Evolutionary conservation across 306 rosid species (phyloP).

Genomic region (Luffa acutangula): DNA sequence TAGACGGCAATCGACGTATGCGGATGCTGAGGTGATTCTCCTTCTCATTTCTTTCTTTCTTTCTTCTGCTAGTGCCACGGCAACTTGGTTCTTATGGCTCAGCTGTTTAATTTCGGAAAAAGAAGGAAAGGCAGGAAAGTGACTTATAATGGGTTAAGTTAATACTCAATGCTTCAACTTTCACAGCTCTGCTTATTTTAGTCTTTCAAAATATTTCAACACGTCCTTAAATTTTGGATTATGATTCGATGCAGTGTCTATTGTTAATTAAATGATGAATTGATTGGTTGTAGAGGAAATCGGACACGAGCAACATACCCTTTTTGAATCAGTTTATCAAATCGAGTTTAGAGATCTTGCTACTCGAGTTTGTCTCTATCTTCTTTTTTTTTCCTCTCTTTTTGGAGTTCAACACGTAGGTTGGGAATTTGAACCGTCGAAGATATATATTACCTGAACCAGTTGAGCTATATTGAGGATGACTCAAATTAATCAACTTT

Average conservation of each 20-base stretch:
- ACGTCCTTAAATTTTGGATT: too few species aligned
- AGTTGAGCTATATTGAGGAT: too few species aligned
- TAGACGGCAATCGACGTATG: conserved; percentile 67
- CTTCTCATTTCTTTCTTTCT: not conserved
- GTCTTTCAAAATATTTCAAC: not conserved
- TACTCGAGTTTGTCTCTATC: too few species aligned
- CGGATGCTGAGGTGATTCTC: conserved; percentile 84
- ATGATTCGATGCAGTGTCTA: not conserved
- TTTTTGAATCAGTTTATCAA: too few species aligned
- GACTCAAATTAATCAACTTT: too few species aligned
- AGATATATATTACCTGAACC: too few species aligned
- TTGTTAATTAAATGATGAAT: not conserved
- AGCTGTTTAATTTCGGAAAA: not conserved
- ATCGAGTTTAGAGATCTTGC: too few species aligned
- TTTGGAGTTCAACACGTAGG: too few species aligned
- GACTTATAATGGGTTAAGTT: not conserved
- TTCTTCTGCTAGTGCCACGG: not conserved
- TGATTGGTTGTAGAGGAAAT: not conserved
- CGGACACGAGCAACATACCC: not conserved
- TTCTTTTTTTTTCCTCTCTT: too few species aligned
- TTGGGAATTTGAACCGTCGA: too few species aligned
- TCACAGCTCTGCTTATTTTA: not conserved
- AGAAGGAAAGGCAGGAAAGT: not conserved
- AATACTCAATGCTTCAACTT: too few species aligned
- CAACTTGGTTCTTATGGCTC: not conserved